These are phyloP conservation scores for Suillus bovinus DNA, from an alignment of 768 basidiomycete species.

Conservation along the genomic window DNA sequence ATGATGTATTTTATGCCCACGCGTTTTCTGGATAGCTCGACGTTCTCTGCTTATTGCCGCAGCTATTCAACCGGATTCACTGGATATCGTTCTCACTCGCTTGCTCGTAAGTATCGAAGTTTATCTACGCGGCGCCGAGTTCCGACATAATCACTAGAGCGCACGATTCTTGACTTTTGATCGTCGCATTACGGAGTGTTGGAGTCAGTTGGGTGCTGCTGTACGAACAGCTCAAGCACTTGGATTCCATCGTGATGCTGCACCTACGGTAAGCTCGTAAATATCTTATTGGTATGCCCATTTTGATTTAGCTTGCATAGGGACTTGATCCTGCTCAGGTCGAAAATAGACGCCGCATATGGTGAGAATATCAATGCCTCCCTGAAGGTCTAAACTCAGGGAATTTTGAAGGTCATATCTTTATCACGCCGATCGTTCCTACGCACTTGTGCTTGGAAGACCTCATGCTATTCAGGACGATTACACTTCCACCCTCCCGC, in stretches of 20 bases:
- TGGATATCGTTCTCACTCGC: slow-evolving; percentile 92
- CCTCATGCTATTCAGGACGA: slow-evolving; percentile 89
- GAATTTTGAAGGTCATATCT: slow-evolving; percentile 67
- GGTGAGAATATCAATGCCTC: slow-evolving; percentile 46
- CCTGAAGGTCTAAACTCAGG: slow-evolving; percentile 9
- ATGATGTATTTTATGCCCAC: slow-evolving; percentile 21
- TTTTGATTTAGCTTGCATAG: slow-evolving; percentile 35
- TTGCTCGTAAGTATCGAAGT: slow-evolving; percentile 52
- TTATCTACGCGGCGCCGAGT: not conserved
- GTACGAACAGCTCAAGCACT: slow-evolving; percentile 92
- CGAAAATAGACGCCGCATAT: slow-evolving; percentile 89
- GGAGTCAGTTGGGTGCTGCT: slow-evolving; percentile 93
- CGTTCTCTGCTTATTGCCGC: slow-evolving; percentile 88
- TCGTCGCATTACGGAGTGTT: slow-evolving; percentile 90
- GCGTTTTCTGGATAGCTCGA: slow-evolving; percentile 53
- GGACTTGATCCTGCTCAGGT: slow-evolving; percentile 73
- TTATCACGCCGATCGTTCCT: slow-evolving; percentile 92
- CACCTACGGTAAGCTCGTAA: slow-evolving; percentile 62
- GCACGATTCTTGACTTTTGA: slow-evolving; percentile 74
- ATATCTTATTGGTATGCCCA: slow-evolving; percentile 3
- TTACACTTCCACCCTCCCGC: slow-evolving; percentile 80
- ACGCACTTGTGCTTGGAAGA: slow-evolving; percentile 87
- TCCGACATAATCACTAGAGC: slow-evolving; percentile 39
- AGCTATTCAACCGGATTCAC: slow-evolving; percentile 88
- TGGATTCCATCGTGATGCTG: slow-evolving; percentile 88